phyloP scores from a whole-genome alignment of 345 rosid species.

The Eucalyptus curtisii region DNA sequence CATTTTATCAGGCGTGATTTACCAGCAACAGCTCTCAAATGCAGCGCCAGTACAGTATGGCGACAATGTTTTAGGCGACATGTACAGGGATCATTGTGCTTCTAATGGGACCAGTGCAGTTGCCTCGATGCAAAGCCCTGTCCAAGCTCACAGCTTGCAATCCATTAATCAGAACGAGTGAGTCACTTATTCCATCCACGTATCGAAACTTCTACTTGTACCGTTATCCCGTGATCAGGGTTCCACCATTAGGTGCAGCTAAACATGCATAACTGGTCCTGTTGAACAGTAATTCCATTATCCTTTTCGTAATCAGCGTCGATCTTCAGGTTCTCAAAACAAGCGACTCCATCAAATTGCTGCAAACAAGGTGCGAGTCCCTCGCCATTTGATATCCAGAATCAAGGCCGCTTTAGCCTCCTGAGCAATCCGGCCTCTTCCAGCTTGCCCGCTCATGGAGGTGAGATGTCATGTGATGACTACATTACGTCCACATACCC shows the following conservation, averaged over 20 bases:
- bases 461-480: neutral
- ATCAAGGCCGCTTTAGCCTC: neutral
- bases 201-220: neutral
- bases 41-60: neutral
- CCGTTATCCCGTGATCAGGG: neutral
- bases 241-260: neutral
- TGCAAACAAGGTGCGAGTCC: neutral
- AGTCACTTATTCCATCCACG: neutral
- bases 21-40: neutral
- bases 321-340: neutral
- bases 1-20: neutral
- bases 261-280: neutral
- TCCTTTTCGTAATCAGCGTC: neutral
- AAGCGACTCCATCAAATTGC: neutral
- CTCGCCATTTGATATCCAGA: neutral
- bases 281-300: neutral
- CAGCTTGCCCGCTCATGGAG: neutral
- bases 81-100: neutral
- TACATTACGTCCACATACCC: neutral
- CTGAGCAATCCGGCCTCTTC: neutral
- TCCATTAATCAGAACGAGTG: neutral
- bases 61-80: neutral
- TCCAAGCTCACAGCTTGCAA: neutral
- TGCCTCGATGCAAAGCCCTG: neutral
- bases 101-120: rapidly evolving